These are phyloP conservation scores for Tuber indicum DNA, from an alignment of 495 filamentous ascomycete species.

Conservation along the genomic window DNA sequence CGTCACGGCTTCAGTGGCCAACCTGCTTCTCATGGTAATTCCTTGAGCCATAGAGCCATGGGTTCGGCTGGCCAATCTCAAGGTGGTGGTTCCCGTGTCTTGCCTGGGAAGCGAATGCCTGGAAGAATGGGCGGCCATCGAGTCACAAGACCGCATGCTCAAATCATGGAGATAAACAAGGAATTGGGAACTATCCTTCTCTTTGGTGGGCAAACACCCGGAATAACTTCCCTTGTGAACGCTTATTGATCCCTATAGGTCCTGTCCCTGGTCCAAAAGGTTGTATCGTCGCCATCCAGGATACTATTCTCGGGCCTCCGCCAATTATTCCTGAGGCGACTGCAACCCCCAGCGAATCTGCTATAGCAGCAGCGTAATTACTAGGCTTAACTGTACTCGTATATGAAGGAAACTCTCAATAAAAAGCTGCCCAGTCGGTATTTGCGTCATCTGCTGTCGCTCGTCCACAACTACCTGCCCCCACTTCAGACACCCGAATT, in stretches of 20 bases:
- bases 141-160: constrained; percentile 82
- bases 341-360: neutral
- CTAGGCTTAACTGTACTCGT: neutral
- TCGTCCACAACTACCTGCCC: neutral
- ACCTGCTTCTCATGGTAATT: constrained; percentile 88
- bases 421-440: neutral
- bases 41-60: constrained; percentile 80
- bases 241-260: constrained; percentile 47
- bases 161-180: constrained; percentile 77
- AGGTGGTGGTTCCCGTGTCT: constrained; percentile 82
- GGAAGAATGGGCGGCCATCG: constrained; percentile 85
- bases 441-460: neutral
- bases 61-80: constrained; percentile 82
- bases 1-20: constrained; percentile 80
- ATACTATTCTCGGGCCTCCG: constrained; percentile 78
- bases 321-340: constrained; percentile 2
- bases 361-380: neutral
- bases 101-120: constrained; percentile 95
- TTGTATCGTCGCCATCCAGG: constrained; percentile 72
- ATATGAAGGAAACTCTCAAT: neutral
- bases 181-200: constrained; percentile 82
- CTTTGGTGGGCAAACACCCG: constrained; percentile 53
- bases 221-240: neutral
- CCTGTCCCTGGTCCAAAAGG: constrained; percentile 78
- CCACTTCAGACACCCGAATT: neutral